Evolutionary conservation across 2,329 filamentous ascomycete genomes (phyloP), one percentile per base, ranked within the genome.

Genomic region (Tolypocladium capitatum): DNA sequence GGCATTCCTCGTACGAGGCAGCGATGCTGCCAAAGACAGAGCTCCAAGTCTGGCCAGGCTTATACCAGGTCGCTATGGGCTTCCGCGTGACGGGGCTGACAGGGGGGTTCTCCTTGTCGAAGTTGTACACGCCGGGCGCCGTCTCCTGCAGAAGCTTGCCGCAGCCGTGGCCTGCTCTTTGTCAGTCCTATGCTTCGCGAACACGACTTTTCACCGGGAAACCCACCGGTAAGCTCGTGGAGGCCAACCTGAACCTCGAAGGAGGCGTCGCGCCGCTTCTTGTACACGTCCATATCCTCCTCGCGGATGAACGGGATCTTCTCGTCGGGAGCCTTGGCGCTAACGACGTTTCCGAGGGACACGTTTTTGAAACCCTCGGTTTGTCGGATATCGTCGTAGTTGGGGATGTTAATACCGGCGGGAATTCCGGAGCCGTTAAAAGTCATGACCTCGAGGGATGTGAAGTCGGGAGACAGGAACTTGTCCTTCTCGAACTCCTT

Each of bases 221-320:
- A 54, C 60, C 51, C 55, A 69, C 68, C 75, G 60, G 70, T 80
- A 46, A 96, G 79, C 63, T 96, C 90, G 65, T 97, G 91, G 20
- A 97, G 82, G 24, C 90, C 91, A 44, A 98, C 91, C 67, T 97
- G 90, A 2, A 96, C 88, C 66, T 97, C 91, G 58, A 97, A 97
- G 0, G 91, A 83, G 7, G 79, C 76, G 58, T 96, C 90, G 11
- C 88, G 85, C 66, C 87, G 89, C 60, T 85, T 84, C 56, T 84
- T 78, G 66, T 84, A 97, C 5, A 94, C 63, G 2, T 80, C 78
- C 21, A 92, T 73, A 58, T 97, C 91, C 41, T 78, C 74, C 2
- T 86, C 80, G 14, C 80, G 75, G 59, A 98, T 89, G 68, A 97
- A 95, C 0, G 91, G 91, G 28, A 95, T 85, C 55, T 86, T 85